Conservation (phyloP, 2,329 filamentous ascomycete species). For the Berkeleyomyces basicola region DNA sequence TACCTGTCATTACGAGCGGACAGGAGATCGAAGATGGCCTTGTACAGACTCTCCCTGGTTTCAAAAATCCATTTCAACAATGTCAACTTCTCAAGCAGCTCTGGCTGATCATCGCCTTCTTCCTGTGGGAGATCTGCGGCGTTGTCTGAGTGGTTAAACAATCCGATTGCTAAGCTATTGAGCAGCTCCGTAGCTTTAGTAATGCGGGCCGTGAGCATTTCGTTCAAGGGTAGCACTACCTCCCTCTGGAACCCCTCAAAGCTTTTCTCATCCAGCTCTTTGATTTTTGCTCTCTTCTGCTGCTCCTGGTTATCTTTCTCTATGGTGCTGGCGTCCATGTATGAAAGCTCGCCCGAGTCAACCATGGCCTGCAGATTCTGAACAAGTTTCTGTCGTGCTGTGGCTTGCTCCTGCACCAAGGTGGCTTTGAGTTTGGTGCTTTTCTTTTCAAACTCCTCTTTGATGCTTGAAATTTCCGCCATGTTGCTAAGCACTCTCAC, state of each 20-base stretch:
- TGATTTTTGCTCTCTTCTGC: slow-evolving; percentile 48
- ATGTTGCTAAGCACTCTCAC: slow-evolving; percentile 62
- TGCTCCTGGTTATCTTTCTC: slow-evolving; percentile 57
- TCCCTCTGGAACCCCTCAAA: slow-evolving; percentile 73
- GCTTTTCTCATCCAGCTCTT: slow-evolving; percentile 58
- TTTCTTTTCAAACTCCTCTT: slow-evolving; percentile 41
- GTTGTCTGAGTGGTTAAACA: slow-evolving; percentile 30
- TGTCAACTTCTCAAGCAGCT: slow-evolving; percentile 84
- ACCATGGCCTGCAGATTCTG: slow-evolving; percentile 66
- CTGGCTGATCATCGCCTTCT: slow-evolving; percentile 87
- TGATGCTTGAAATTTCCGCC: slow-evolving; percentile 51
- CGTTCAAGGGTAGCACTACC: slow-evolving; percentile 72
- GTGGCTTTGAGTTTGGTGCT: slow-evolving; percentile 43
- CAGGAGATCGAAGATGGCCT: slow-evolving; percentile 70
- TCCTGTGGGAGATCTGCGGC: slow-evolving; percentile 74
- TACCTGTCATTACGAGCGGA: slow-evolving; percentile 77
- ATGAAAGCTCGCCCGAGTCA: slow-evolving; percentile 59
- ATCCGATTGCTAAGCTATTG: slow-evolving; percentile 7
- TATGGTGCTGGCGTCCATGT: slow-evolving; percentile 65
- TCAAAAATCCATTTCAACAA: slow-evolving; percentile 96
- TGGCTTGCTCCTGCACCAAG: slow-evolving; percentile 30
- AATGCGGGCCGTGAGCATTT: slow-evolving; percentile 61
- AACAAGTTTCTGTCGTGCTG: slow-evolving; percentile 47
- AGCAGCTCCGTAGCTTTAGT: slow-evolving; percentile 54
- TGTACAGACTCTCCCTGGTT: slow-evolving; percentile 71